Conservation (phyloP, 1,139 yeast genomes). For the Geotrichum macrosporum region DNA sequence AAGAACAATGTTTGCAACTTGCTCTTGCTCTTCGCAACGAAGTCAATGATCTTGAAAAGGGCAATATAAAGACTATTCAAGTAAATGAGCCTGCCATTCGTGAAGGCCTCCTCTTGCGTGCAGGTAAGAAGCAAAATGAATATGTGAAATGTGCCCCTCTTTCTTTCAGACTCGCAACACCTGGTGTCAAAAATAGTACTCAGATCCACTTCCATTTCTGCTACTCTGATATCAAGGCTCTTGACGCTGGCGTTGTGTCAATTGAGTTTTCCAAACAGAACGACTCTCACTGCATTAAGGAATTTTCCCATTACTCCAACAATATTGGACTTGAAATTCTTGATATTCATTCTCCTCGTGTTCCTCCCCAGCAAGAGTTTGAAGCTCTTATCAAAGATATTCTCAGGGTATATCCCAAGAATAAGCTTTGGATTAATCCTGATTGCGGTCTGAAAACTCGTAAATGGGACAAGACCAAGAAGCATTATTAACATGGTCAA, state of each 20-base stretch:
- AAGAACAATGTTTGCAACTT: constrained; percentile 93
- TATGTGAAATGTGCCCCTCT: constrained; percentile 99
- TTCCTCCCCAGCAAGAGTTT: constrained; percentile 96
- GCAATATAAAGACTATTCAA: constrained; percentile 96
- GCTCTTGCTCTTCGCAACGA: constrained; percentile 98
- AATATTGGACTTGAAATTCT: constrained; percentile 99
- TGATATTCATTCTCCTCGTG: constrained; percentile 99
- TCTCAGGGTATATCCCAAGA: constrained; percentile 94
- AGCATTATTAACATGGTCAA: constrained; percentile 92
- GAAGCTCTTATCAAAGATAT: constrained; percentile 89
- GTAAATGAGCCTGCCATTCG: constrained; percentile 99
- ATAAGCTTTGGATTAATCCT: constrained; percentile 99
- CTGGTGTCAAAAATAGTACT: constrained; percentile 91
- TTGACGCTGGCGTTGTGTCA: constrained; percentile 98
- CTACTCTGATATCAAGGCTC: constrained; percentile 98
- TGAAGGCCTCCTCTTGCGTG: constrained; percentile 99
- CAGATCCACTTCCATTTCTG: constrained; percentile 99
- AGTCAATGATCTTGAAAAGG: constrained; percentile 95
- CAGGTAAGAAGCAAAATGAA: constrained; percentile 92
- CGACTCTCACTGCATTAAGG: constrained; percentile 95
- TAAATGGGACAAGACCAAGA: constrained; percentile 88
- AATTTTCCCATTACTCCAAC: constrained; percentile 97
- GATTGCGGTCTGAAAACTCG: constrained; percentile 99
- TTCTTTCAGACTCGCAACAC: constrained; percentile 98
- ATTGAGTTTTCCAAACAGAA: constrained; percentile 99